Evolutionary conservation across 2,329 filamentous ascomycete genomes (phyloP).

Genomic region (Aphanoascus verrucosus): DNA sequence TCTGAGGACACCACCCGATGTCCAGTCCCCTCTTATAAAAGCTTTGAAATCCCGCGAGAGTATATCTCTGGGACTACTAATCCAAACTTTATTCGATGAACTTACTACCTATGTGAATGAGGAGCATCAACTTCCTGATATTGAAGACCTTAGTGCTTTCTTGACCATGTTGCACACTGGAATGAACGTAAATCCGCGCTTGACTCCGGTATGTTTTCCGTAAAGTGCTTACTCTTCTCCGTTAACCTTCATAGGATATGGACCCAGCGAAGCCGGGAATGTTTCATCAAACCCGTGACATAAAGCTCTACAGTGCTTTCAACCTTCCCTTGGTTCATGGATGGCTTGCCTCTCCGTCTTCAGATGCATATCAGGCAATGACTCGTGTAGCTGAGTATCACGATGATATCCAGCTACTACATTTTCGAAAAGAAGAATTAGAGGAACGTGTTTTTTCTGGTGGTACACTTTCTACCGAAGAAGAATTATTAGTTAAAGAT

Average conservation of each 20-base stretch:
- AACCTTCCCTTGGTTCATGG: constrained; percentile 81
- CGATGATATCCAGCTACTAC: constrained; percentile 80
- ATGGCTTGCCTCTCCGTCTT: constrained; percentile 64
- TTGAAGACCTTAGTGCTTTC: constrained; percentile 78
- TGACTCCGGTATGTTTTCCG: constrained; percentile 47
- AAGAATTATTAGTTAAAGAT: constrained; percentile 73
- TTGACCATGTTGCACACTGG: constrained; percentile 82
- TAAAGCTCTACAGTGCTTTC: constrained; percentile 86
- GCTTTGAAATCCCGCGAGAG: constrained; percentile 71
- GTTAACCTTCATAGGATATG: constrained; percentile 35
- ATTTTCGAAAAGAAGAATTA: constrained; percentile 81
- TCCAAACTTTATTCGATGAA: constrained; percentile 88
- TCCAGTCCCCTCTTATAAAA: constrained; percentile 62
- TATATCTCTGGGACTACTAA: constrained; percentile 70
- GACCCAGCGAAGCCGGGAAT: constrained; percentile 47
- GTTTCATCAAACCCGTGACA: constrained; percentile 79
- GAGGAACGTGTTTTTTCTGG: constrained; percentile 61
- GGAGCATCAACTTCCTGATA: constrained; percentile 64
- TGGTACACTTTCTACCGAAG: constrained; percentile 53
- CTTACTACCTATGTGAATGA: constrained; percentile 67
- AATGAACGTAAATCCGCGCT: constrained; percentile 95
- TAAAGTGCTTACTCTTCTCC: not conserved
- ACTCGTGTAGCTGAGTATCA: constrained; percentile 68
- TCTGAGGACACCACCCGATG: constrained; percentile 61
- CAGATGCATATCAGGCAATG: constrained; percentile 59